Base-by-base conservation (phyloP, 208 protist species). In the Novymonas esmeraldas region DNA sequence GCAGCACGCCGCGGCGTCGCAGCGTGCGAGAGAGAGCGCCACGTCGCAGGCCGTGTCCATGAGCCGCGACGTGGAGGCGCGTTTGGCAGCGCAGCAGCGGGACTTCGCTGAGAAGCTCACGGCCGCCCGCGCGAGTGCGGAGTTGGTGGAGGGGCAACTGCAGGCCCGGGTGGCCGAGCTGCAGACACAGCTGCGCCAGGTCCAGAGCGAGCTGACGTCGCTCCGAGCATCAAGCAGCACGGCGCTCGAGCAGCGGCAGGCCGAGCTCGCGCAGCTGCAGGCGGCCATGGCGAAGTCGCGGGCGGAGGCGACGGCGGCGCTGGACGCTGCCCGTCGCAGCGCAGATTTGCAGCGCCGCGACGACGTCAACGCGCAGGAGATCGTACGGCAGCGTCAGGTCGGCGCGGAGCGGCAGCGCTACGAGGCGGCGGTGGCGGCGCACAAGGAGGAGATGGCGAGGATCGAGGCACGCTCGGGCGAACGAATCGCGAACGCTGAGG, bases 141-240 rank as follows among this genome's bases (percentile, higher is more conserved):
- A 70, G 16, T 28, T 75, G 10, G 10, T 6, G 6, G 49, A 73
- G 29, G 57, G 49, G 16, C 64, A 84, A 41, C 55, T 81, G 55
- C 59, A 67, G 34, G 68, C 57, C 0, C 29, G 56, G 4, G 50
- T 79, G 6, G 46, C 55, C 14, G 60, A 51, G 18, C 49, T 73
- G 20, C 34, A 67, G 46, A 46, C 49, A n/a, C 62, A 83, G 59
- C 56, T 83, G 22, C 38, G 57, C 2, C 54, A 71, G 26, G 51
- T 73, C 10, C 58, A 67, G 20, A 34, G 24, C 10, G 48, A 57
- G 13, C 39, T 42, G 14, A 64, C 61, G 11, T 70, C 69, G 14
- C 72, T 76, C 24, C 51, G 63, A 26, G 29, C 52, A 1, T 44
- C 71, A 16, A 54, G 58, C 3, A 39, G 20, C 5, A 57, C 55